Evolutionary conservation across 2,329 filamentous ascomycete genomes (phyloP).

Genomic region (Calonectria multiphialidica): DNA sequence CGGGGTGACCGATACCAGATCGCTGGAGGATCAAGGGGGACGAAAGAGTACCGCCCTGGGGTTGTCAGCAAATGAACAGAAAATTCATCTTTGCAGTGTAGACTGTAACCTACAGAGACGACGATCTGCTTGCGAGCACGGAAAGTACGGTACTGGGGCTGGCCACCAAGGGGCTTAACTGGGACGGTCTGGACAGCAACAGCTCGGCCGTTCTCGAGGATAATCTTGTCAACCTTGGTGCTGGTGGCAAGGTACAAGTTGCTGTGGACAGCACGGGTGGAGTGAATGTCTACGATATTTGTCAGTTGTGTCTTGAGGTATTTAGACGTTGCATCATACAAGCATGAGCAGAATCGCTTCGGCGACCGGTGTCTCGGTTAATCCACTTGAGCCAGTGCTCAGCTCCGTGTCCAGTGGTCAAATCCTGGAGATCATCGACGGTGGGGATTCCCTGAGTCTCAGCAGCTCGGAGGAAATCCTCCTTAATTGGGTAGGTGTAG

Average conservation of each 20-base stretch:
- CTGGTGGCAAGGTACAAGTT: constrained; percentile 81
- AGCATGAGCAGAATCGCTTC: constrained; percentile 23
- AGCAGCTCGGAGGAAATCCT: constrained; percentile 80
- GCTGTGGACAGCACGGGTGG: constrained; percentile 75
- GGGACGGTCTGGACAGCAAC: constrained; percentile 78
- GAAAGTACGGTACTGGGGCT: constrained; percentile 67
- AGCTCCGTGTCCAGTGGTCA: constrained; percentile 76
- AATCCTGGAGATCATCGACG: constrained; percentile 82
- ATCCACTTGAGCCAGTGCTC: constrained; percentile 92
- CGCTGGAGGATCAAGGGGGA: constrained; percentile 82
- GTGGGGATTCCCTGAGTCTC: constrained; percentile 80
- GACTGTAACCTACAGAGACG: constrained; percentile 58
- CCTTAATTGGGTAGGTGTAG: constrained; percentile 85
- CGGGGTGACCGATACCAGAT: constrained; percentile 78
- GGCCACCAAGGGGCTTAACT: constrained; percentile 74
- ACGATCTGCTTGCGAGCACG: constrained; percentile 80
- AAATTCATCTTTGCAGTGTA: rapidly evolving
- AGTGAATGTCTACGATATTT: constrained; percentile 75
- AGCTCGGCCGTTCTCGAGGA: constrained; percentile 78
- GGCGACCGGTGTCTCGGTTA: constrained; percentile 65
- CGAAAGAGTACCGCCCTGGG: constrained; percentile 74
- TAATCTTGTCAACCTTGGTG: constrained; percentile 82
- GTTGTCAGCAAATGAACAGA: background rate
- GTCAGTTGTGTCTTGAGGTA: background rate
- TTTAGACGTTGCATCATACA: background rate